phyloP scores from a whole-genome alignment of 371 early-diverging fungal genomes.

The Funneliformis caledonium region DNA sequence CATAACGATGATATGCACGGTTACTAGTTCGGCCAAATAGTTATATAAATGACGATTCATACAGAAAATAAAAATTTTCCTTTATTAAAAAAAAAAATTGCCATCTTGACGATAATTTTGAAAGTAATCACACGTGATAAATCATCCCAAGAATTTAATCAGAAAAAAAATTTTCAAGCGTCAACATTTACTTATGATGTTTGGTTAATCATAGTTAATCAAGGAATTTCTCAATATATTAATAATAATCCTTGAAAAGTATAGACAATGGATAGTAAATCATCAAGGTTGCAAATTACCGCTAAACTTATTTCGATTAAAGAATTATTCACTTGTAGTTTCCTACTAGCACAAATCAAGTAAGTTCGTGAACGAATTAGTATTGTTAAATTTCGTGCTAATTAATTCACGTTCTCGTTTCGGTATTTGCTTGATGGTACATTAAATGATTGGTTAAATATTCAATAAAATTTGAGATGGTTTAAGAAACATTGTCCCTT shows the following conservation, averaged over 20 bases:
- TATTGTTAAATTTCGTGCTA: not conserved
- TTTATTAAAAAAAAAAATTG: no score
- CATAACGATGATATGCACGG: no score
- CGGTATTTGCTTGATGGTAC: not conserved
- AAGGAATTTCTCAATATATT: conserved; percentile 41
- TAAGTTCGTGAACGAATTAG: not conserved
- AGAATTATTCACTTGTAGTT: no score
- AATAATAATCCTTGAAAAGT: conserved; percentile 40
- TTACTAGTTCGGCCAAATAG: no score
- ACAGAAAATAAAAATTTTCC: no score
- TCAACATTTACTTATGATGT: conserved; percentile 42
- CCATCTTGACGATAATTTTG: not conserved
- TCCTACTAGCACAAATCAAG: no score
- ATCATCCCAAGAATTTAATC: no score
- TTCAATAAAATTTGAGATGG: not conserved
- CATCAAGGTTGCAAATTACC: conserved; percentile 2
- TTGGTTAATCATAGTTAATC: conserved; percentile 41
- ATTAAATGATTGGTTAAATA: not conserved
- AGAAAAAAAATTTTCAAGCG: no score
- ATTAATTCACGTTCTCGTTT: not conserved
- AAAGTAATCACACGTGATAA: not conserved
- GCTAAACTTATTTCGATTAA: no score
- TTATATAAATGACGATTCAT: no score
- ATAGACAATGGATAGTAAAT: conserved; percentile 41
- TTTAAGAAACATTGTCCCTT: no score